Conservation (phyloP, 2,329 filamentous ascomycete species). For the Fusarium cyanostomum region DNA sequence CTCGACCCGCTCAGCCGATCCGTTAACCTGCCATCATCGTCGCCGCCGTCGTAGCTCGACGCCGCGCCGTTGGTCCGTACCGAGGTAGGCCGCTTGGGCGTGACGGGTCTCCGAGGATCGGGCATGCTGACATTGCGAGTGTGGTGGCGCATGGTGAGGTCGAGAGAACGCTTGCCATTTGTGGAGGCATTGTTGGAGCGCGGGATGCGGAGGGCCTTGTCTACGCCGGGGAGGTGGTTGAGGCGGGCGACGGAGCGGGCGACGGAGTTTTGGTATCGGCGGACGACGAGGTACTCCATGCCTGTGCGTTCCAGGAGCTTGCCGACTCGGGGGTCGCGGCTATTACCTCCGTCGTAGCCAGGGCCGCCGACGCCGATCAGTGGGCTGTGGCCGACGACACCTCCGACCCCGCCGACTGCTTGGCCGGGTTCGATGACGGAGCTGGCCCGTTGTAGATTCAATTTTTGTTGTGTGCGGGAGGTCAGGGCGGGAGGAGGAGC, state of each 20-base stretch:
- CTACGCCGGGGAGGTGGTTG: constrained; percentile 58
- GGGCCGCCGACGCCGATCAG: constrained; percentile 63
- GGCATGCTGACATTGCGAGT: constrained; percentile 53
- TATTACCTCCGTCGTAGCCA: constrained; percentile 61
- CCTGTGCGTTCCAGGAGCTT: constrained; percentile 75
- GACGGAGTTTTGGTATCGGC: constrained; percentile 76
- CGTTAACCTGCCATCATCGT: constrained; percentile 54
- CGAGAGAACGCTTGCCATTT: constrained; percentile 50
- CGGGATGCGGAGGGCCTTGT: constrained; percentile 61
- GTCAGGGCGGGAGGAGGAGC: constrained; percentile 60
- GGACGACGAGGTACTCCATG: constrained; percentile 78
- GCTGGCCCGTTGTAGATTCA: constrained; percentile 77
- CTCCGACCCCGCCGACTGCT: constrained; percentile 47
- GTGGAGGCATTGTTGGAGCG: constrained; percentile 50
- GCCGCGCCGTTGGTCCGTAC: constrained; percentile 51
- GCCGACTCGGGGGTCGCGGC: constrained; percentile 69
- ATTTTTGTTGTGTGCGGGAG: constrained; percentile 78
- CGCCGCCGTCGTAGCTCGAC: constrained; percentile 59
- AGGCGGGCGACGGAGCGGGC: constrained; percentile 66
- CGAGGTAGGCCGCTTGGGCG: constrained; percentile 48
- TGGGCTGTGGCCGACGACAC: constrained; percentile 55
- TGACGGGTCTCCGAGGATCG: constrained; percentile 45
- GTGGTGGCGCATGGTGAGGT: constrained; percentile 49
- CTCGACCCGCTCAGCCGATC: constrained; percentile 61
- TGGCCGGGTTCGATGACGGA: constrained; percentile 75